phyloP scores from a whole-genome alignment of 371 early-diverging fungal genomes.

The Mortierella sp. region DNA sequence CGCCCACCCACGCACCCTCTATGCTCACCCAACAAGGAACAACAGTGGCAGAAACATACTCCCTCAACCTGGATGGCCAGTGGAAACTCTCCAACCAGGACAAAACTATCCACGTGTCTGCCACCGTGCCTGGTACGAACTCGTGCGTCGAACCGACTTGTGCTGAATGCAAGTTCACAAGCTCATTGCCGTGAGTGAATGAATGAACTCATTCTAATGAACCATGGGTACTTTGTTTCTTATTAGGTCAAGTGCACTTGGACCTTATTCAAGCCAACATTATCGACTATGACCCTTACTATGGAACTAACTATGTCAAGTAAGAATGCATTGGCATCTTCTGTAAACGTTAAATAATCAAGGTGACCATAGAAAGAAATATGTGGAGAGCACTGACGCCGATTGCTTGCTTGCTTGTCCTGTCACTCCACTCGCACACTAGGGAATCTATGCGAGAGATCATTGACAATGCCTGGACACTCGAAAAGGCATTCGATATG shows the following conservation, averaged over 20 bases:
- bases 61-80: slow-evolving; percentile 35
- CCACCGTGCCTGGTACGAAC: slow-evolving; percentile 40
- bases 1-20: background rate
- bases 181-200: background rate
- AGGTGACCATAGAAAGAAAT: background rate
- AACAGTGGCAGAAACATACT: background rate
- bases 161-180: background rate
- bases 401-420: too few species aligned
- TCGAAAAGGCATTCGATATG: slow-evolving; percentile 23
- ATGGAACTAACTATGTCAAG: slow-evolving; percentile 51
- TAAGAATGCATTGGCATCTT: slow-evolving; percentile 12
- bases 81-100: slow-evolving; percentile 35
- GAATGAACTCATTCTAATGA: background rate
- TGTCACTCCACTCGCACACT: background rate
- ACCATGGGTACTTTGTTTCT: background rate
- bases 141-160: background rate
- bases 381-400: background rate
- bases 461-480: slow-evolving; percentile 31
- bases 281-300: slow-evolving; percentile 34
- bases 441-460: slow-evolving; percentile 29
- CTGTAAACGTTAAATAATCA: background rate
- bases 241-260: slow-evolving; percentile 46
- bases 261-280: slow-evolving; percentile 32
- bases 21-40: background rate
- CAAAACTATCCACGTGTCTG: slow-evolving; percentile 17